Percentiles rank a stretch among this genome's conserved stretches.
Conservation (phyloP, 495 filamentous ascomycete species). For the Tuber aestivum region DNA sequence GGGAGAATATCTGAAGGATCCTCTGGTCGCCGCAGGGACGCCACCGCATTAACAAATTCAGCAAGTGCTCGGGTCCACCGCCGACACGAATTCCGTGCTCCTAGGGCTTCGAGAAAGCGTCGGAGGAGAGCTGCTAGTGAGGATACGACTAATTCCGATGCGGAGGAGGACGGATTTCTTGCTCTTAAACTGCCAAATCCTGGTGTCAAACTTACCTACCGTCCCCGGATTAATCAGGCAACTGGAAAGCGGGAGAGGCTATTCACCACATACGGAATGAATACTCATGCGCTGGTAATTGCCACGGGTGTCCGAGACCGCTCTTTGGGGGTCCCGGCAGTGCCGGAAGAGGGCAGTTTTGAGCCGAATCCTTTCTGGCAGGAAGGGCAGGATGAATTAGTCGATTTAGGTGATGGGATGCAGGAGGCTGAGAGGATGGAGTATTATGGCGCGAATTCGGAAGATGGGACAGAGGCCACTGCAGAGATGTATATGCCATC, state of each 20-base stretch:
- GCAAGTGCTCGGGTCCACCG: constrained; percentile 22
- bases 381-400: constrained; percentile 12
- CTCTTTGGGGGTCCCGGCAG: constrained; percentile 32
- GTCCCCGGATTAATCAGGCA: constrained; percentile 36
- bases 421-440: constrained; percentile 23
- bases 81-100: constrained; percentile 28
- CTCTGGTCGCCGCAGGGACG: not conserved
- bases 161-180: constrained; percentile 7
- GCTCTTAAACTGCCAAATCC: constrained; percentile 29
- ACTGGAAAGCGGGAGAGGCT: constrained; percentile 40
- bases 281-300: constrained; percentile 25
- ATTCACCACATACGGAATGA: constrained; percentile 33
- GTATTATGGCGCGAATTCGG: constrained; percentile 10
- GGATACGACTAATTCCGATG: constrained; percentile 11
- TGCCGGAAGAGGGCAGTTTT: constrained; percentile 29
- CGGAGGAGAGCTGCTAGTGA: constrained; percentile 13
- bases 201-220: constrained; percentile 38
- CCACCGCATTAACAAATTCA: constrained; percentile 1
- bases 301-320: constrained; percentile 33
- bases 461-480: constrained; percentile 5
- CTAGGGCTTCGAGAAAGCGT: not conserved
- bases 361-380: constrained; percentile 33
- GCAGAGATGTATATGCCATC: constrained; percentile 23
- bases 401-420: constrained; percentile 25
- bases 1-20: not conserved